Base-by-base conservation (phyloP, 305 asterid genomes). In the Ilex paraguariensis region DNA sequence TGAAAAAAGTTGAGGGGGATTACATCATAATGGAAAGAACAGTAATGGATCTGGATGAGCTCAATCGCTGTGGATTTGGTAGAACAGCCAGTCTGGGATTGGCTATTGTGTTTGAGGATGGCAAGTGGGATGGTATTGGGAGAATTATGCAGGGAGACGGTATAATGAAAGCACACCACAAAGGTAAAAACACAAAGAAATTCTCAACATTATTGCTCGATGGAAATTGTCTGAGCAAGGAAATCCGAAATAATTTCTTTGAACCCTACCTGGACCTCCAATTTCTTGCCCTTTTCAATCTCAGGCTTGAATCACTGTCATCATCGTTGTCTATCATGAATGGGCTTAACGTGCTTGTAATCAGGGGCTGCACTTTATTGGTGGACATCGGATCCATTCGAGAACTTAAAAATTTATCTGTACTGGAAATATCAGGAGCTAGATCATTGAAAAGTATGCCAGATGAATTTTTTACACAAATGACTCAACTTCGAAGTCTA, bases 1-100 rank as follows among this genome's bases (percentile, higher is more conserved):
- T 69, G 28, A 62, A 58, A 59, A 42, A 44, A 40, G 30, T 57
- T 1, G 31, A 69, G 15, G 61, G 13, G 13, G 58, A 14, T 54
- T 54, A 54, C 15, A 14, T 42, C 36, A 15, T 31, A 14, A 31
- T 7, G 45, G 72, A 55, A 15, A 45, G 8, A 17, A 8, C 17
- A 31, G 52, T n/a, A 50, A 49, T 65, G 40, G 45, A 48, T 13
- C 48, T 55, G 63, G 51, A n/a, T 52, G 16, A 44, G 62, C 44
- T 57, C 42, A 44, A 60, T 33, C 31, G 69, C 5, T 54, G 7
- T 6, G 58, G 33, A 54, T 8, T 54, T 21, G 13, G 15, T 14
- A 10, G 15, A 21, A 54, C 30, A 8, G 58, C 58, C 11, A 54
- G 32, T 54, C 32, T 54, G 12, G 58, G 58, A 15, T 21, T 54